Percentiles rank a stretch among this genome's conserved stretches.
Conservation (phyloP, 768 basidiomycete genomes). For the Tulasnella sp. region DNA sequence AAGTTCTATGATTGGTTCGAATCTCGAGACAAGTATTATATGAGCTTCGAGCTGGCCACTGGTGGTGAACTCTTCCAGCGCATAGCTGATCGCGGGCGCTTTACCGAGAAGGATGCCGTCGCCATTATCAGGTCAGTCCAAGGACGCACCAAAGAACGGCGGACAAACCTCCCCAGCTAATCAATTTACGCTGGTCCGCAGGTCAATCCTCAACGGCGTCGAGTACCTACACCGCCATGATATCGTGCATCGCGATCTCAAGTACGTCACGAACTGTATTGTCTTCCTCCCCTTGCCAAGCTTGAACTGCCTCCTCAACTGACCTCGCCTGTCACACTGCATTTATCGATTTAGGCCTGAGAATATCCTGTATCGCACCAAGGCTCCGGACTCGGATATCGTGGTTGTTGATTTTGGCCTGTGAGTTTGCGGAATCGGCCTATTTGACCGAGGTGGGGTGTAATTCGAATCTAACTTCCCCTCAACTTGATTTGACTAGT, state of each 20-base stretch:
- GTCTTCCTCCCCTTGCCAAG: background rate
- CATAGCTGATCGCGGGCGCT: constrained; percentile 75
- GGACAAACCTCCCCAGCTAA: background rate
- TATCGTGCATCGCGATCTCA: constrained; percentile 94
- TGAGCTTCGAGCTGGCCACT: constrained; percentile 87
- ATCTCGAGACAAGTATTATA: constrained; percentile 84
- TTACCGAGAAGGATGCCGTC: constrained; percentile 87
- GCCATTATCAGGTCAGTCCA: constrained; percentile 53
- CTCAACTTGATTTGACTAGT: constrained; percentile 30
- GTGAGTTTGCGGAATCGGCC: constrained; percentile 34
- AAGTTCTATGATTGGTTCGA: constrained; percentile 98
- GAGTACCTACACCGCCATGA: constrained; percentile 83
- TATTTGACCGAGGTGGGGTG: background rate
- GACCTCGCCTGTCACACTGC: background rate
- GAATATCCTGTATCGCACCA: constrained; percentile 87
- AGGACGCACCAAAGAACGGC: background rate
- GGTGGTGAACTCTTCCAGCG: constrained; percentile 94
- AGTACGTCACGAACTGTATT: constrained; percentile 37
- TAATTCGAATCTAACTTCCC: background rate
- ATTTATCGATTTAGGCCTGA: constrained; percentile 56
- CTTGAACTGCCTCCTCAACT: background rate
- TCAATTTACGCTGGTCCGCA: constrained; percentile 23
- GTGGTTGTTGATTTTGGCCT: constrained; percentile 98
- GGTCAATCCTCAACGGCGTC: constrained; percentile 76
- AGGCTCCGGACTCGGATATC: constrained; percentile 63